Evolutionary conservation across 768 basidiomycete species (phyloP).

Genomic region (Amanita inopinata): DNA sequence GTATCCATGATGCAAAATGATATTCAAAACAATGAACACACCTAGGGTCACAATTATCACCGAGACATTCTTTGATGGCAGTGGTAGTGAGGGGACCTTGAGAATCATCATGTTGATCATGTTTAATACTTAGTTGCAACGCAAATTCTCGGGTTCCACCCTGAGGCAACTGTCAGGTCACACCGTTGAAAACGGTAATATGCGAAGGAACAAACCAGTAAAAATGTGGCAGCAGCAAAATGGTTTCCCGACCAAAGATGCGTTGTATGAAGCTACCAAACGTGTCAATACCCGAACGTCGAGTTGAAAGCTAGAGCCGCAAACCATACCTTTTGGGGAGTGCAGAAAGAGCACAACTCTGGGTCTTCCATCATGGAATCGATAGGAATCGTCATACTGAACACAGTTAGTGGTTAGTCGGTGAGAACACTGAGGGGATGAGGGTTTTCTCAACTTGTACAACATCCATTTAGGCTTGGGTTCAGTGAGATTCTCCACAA

Average conservation of each 20-base stretch:
- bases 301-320: not conserved
- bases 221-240: not conserved
- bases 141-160: not conserved
- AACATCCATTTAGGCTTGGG: slow-evolving; percentile 21
- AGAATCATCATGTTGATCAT: not conserved
- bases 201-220: not conserved
- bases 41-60: slow-evolving; percentile 25
- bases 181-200: not conserved
- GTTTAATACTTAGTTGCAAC: not conserved
- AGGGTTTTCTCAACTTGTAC: slow-evolving; percentile 31
- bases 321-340: slow-evolving; percentile 16
- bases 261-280: not conserved
- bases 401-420: not conserved
- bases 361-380: slow-evolving; percentile 30
- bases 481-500: slow-evolving; percentile 23
- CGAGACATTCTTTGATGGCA: not conserved
- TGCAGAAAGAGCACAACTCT: slow-evolving; percentile 24
- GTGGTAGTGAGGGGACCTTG: not conserved
- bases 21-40: slow-evolving; percentile 13
- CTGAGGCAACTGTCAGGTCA: not conserved
- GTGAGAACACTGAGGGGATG: not conserved
- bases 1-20: not conserved
- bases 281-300: not conserved
- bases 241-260: slow-evolving; percentile 27
- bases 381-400: slow-evolving; percentile 32